Conservation (phyloP, 2,329 filamentous ascomycete species). For the Aspergillus alliaceus region DNA sequence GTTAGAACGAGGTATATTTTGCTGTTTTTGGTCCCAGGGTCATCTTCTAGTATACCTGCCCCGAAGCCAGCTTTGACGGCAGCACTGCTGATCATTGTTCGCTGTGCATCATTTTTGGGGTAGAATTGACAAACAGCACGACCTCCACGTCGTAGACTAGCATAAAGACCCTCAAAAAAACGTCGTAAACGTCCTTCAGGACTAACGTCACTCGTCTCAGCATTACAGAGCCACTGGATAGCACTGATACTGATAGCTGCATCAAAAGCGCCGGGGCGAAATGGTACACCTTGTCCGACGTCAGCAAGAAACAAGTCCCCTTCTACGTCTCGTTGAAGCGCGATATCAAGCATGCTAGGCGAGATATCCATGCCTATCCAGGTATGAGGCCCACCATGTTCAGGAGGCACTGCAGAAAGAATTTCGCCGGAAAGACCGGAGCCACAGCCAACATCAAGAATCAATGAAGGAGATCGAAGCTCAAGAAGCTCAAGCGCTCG, state of each 20-base stretch:
- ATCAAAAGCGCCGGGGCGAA: conserved; percentile 88
- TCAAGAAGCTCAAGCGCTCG: conserved; percentile 89
- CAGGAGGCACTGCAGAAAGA: conserved; percentile 67
- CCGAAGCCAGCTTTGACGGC: conserved; percentile 94
- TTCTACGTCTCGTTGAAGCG: conserved; percentile 85
- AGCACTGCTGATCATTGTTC: conserved; percentile 86
- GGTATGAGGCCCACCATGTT: conserved; percentile 80
- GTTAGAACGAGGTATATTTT: conserved; percentile 97
- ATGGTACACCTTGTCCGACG: conserved; percentile 93
- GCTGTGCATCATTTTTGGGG: conserved; percentile 89
- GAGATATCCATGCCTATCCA: conserved; percentile 99
- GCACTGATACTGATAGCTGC: conserved; percentile 93
- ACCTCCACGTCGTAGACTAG: conserved; percentile 76
- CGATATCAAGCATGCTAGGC: conserved; percentile 94
- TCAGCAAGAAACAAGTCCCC: conserved; percentile 93
- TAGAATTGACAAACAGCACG: conserved; percentile 97
- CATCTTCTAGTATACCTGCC: conserved; percentile 90
- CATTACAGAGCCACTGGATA: conserved; percentile 98
- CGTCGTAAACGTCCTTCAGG: conserved; percentile 74
- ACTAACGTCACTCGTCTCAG: conserved; percentile 81
- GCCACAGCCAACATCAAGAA: conserved; percentile 96
- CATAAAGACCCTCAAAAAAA: conserved; percentile 93
- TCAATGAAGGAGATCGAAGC: conserved; percentile 74
- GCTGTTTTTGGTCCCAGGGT: conserved; percentile 91
- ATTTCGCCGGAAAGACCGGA: conserved; percentile 94